Evolutionary conservation across 225 moss, liverwort and hornwort species (phyloP), one percentile per base, ranked within the genome.

Genomic region (Thuidium tamariscinum): DNA sequence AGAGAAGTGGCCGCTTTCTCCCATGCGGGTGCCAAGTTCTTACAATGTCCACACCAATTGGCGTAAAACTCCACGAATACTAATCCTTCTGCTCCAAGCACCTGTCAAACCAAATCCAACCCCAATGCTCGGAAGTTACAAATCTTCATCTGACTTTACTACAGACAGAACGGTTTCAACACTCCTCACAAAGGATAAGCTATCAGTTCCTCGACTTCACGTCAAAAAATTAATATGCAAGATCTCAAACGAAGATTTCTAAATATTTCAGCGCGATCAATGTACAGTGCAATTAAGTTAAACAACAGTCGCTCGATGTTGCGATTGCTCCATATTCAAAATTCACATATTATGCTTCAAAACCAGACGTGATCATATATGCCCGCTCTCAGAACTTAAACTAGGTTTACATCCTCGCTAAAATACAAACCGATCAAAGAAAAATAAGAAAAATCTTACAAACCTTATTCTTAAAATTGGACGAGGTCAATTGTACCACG

Each of bases 21-120:
- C 99, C 99, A 99, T 22, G 94, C 96, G 69, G 99, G 99, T 83
- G 84, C 95, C 86, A 99, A 90, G 71, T 85, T 94, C 88, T 97
- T 95, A 91, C 99, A 99, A 89, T 97, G 99, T 46, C 96, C 99
- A 91, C 99, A 97, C 99, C 99, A 97, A 46, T 95, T 92, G 32
- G 97, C 97, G 80, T 94, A 99, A 83, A 99, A 99, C 91, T 97
- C 99, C 86, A 99, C 97, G 18, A 99, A 85, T 29, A 96, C 94
- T 83, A 99, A 68, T 74, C 99, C 99, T 68, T 99, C 97, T 46
- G 95, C 92, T 92, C 95, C 93, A 80, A 97, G 91, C 41, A 99
- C 97, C 97, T 97, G 91, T 59, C 42, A 59, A 74, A 80, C 51
- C 88, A 83, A 75, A 84, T 74, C 37, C 71, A 85, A 72, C 25